A percentile compares a stretch with the other conserved stretches of the same genome.
These are phyloP conservation scores for Cladosporium cucumerinum DNA, from an alignment of 2,329 filamentous ascomycete species.

Conservation along the genomic window DNA sequence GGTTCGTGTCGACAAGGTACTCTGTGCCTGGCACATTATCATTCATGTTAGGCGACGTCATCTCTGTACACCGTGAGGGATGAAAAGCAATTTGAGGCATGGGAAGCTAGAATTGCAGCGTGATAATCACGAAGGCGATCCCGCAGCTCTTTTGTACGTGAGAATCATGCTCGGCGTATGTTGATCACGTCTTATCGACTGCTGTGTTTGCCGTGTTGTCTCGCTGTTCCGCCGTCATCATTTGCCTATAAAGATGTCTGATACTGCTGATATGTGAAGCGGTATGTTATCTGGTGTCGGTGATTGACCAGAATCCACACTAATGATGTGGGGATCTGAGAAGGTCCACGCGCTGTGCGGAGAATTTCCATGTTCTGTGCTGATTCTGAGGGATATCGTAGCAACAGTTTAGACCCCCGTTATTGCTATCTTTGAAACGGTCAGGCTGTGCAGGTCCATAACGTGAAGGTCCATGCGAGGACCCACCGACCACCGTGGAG, in stretches of 20 bases:
- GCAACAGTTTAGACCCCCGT: not conserved
- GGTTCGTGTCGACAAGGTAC: conserved; percentile 33
- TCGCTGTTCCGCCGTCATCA: not conserved
- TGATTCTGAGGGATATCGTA: not conserved
- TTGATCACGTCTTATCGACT: not conserved
- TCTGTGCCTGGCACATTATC: conserved; percentile 36
- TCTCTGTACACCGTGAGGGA: not conserved
- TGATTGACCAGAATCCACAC: not conserved
- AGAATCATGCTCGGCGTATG: not conserved
- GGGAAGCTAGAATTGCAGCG: not conserved
- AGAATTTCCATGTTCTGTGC: not conserved
- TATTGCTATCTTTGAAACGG: not conserved
- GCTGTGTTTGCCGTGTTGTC: not conserved
- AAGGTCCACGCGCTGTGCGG: conserved; percentile 16
- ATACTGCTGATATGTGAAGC: not conserved
- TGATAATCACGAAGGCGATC: not conserved
- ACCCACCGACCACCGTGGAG: not conserved
- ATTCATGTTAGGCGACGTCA: not conserved
- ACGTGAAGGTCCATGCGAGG: conserved; percentile 9
- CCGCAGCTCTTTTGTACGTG: not conserved
- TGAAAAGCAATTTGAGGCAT: not conserved
- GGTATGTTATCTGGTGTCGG: not conserved
- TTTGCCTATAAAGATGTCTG: not conserved
- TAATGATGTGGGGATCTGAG: not conserved
- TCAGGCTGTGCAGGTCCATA: not conserved